Percentiles rank a stretch among this genome's conserved stretches.
Conservation (phyloP, 345 rosid genomes). For the Lenwebbia sp. region DNA sequence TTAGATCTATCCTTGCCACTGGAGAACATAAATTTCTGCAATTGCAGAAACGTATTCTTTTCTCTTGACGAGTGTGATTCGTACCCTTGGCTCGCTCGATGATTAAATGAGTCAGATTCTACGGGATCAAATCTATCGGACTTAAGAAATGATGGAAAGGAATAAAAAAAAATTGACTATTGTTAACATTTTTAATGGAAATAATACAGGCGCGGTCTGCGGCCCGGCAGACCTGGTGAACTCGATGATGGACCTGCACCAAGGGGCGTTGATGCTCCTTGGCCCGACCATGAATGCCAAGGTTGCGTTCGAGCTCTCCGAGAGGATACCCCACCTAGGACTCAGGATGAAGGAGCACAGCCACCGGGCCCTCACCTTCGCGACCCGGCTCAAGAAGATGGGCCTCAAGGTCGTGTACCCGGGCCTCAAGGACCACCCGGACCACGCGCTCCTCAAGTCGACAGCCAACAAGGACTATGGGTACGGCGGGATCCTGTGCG, state of each 20-base stretch:
- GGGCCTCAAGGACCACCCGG: conserved; percentile 75
- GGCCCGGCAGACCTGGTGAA: conserved; percentile 76
- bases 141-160: too few relatives aligned
- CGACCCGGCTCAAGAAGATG: conserved; percentile 52
- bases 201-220: conserved; percentile 66
- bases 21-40: neutral
- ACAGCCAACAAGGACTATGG: conserved; percentile 67
- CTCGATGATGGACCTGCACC: conserved; percentile 92
- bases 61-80: neutral
- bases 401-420: conserved; percentile 82
- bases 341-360: conserved; percentile 88
- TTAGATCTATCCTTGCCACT: neutral
- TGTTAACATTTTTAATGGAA: neutral
- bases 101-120: too few relatives aligned
- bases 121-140: too few relatives aligned
- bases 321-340: conserved; percentile 75
- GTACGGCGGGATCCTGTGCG: conserved; percentile 66
- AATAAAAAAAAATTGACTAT: too few relatives aligned
- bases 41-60: neutral
- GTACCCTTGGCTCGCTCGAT: too few relatives aligned
- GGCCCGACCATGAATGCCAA: conserved; percentile 99
- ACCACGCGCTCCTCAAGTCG: conserved; percentile 51
- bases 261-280: conserved; percentile 76
- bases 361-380: conserved; percentile 55
- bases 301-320: conserved; percentile 82